Conservation (phyloP, 2,329 filamentous ascomycete genomes). For the Cercospora citrullina region DNA sequence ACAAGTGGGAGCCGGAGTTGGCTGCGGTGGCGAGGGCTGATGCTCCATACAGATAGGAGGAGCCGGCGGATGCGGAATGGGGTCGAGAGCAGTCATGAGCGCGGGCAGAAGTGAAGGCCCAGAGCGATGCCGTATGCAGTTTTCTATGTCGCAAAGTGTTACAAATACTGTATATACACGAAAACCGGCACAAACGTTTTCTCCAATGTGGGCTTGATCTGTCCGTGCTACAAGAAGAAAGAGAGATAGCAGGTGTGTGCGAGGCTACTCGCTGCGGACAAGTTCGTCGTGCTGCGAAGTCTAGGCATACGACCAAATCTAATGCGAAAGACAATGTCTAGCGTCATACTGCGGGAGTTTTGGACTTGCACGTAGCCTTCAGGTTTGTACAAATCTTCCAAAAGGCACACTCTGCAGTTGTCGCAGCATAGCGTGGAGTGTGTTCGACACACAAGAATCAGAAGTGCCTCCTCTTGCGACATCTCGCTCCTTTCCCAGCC, state of each 20-base stretch:
- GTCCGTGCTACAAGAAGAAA: background rate
- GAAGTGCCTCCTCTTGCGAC: background rate
- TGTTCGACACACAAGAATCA: background rate
- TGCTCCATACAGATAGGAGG: constrained; percentile 62
- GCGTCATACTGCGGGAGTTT: background rate
- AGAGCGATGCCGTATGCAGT: constrained; percentile 10
- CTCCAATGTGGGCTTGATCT: background rate
- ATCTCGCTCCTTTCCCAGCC: background rate
- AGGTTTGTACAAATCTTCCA: background rate
- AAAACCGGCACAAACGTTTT: background rate
- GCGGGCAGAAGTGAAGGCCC: background rate
- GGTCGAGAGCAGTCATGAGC: background rate
- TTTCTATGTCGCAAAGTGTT: constrained; percentile 19
- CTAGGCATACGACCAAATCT: background rate
- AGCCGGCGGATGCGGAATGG: background rate
- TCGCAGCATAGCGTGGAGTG: background rate
- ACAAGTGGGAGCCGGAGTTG: constrained; percentile 90
- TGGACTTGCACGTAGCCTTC: background rate
- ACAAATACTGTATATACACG: constrained; percentile 19
- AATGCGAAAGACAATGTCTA: background rate
- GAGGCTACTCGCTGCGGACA: background rate
- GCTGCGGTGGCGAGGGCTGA: constrained; percentile 90
- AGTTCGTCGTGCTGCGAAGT: background rate
- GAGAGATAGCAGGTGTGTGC: background rate
- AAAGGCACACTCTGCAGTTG: background rate